Percentiles rank a stretch among this genome's conserved stretches.
Evolutionary conservation across 1,284 basidiomycete species (phyloP).

Genomic region (Cerioporus squamosus): DNA sequence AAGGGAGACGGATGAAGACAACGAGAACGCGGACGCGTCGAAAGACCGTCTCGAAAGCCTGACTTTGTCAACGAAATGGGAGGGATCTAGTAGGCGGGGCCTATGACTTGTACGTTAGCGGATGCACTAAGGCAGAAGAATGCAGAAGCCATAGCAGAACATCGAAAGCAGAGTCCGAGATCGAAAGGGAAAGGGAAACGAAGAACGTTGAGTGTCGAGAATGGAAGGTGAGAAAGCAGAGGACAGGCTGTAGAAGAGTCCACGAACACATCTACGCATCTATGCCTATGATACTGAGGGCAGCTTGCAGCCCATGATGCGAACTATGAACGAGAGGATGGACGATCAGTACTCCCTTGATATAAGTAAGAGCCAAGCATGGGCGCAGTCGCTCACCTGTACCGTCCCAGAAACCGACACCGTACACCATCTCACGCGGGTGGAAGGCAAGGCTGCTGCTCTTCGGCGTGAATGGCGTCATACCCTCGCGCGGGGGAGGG

Average conservation of each 20-base stretch:
- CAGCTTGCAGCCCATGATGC: slow-evolving; percentile 50
- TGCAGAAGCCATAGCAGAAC: neutral
- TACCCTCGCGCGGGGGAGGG: slow-evolving; percentile 54
- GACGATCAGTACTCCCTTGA: slow-evolving; percentile 4
- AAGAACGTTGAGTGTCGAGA: neutral
- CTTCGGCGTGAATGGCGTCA: slow-evolving; percentile 65
- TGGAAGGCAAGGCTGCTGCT: slow-evolving; percentile 74
- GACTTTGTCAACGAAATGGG: no score
- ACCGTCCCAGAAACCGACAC: slow-evolving; percentile 74
- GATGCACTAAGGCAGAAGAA: neutral
- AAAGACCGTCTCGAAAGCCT: no score
- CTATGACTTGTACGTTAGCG: neutral
- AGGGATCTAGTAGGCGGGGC: neutral
- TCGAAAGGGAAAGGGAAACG: neutral
- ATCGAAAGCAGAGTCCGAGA: slow-evolving; percentile 2
- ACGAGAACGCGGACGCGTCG: no score
- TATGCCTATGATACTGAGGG: slow-evolving; percentile 24
- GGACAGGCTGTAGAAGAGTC: neutral
- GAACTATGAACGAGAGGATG: slow-evolving; percentile 38
- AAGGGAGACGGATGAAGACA: no score
- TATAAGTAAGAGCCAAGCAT: neutral
- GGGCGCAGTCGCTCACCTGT: slow-evolving; percentile 50
- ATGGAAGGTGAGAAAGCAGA: neutral
- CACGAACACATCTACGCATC: neutral
- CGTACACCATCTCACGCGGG: slow-evolving; percentile 81